Percentiles rank a stretch among this genome's conserved stretches.
phyloP scores from a whole-genome alignment of 305 asterid genomes.

The Solanum chacoense region DNA sequence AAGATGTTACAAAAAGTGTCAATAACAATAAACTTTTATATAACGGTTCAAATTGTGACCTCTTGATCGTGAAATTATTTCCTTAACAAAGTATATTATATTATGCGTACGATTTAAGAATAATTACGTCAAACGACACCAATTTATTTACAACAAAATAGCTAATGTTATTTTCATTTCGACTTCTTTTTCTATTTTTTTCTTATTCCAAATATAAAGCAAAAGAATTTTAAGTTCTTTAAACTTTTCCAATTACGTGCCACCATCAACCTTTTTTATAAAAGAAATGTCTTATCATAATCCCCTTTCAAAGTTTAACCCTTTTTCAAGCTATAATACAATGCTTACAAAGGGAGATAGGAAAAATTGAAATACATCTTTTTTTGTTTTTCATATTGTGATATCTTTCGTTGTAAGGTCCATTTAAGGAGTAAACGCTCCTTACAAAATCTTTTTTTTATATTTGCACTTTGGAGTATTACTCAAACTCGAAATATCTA shows the following conservation, averaged over 20 bases:
- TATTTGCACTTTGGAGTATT: neutral
- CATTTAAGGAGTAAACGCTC: neutral
- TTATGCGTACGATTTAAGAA: neutral
- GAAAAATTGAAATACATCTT: neutral
- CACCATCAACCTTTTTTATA: conserved; percentile 15
- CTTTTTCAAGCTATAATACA: conserved; percentile 3
- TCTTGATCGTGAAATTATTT: neutral
- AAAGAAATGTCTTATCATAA: conserved; percentile 17
- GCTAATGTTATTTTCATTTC: neutral
- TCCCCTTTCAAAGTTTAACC: conserved; percentile 7
- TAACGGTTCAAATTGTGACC: neutral
- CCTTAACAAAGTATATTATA: neutral
- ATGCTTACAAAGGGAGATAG: conserved; percentile 2
- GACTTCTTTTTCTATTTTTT: neutral
- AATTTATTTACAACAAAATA: neutral
- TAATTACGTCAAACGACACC: neutral
- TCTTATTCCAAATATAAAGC: neutral
- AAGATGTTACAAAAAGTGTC: neutral
- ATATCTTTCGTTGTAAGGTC: neutral
- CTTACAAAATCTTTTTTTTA: neutral
- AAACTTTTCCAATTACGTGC: conserved; percentile 26
- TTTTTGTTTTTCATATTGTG: neutral
- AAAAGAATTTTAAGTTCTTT: conserved; percentile 17
- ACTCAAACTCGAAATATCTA: neutral
- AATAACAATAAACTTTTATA: neutral